phyloP scores from a whole-genome alignment of 2,329 filamentous ascomycete genomes.

The Dothistroma septosporum region DNA sequence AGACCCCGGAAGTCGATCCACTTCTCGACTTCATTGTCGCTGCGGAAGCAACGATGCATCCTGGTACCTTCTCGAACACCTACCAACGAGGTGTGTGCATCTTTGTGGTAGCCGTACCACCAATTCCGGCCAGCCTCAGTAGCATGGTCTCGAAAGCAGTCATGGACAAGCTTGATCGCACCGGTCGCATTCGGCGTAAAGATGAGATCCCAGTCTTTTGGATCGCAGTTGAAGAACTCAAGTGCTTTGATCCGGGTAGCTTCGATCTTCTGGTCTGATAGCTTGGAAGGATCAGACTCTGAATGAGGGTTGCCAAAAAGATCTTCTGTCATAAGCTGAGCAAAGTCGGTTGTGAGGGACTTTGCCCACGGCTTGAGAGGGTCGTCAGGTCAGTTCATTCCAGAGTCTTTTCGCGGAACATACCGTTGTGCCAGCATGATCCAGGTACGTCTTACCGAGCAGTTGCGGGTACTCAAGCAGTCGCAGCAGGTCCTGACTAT shows the following conservation, averaged over 20 bases:
- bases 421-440: conserved; percentile 80
- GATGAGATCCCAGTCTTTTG: conserved; percentile 75
- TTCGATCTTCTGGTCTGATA: conserved; percentile 69
- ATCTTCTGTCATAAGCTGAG: conserved; percentile 67
- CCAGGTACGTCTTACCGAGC: conserved; percentile 59
- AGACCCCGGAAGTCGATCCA: conserved; percentile 55
- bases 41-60: conserved; percentile 61
- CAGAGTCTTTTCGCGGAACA: not conserved
- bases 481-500: conserved; percentile 44
- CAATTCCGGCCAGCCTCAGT: conserved; percentile 36
- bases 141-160: conserved; percentile 62
- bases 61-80: conserved; percentile 68
- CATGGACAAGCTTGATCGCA: conserved; percentile 77
- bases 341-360: conserved; percentile 73
- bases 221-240: conserved; percentile 74
- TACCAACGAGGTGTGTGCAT: conserved; percentile 79
- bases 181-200: conserved; percentile 91
- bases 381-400: conserved; percentile 1
- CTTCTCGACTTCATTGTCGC: conserved; percentile 56
- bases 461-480: conserved; percentile 45
- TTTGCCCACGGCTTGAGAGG: conserved; percentile 58
- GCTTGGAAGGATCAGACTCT: conserved; percentile 72
- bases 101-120: conserved; percentile 64
- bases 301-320: conserved; percentile 91
- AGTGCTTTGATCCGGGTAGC: conserved; percentile 69